Evolutionary conservation across 257 asterid species (phyloP).

Genomic region (Nicotiana knightiana): DNA sequence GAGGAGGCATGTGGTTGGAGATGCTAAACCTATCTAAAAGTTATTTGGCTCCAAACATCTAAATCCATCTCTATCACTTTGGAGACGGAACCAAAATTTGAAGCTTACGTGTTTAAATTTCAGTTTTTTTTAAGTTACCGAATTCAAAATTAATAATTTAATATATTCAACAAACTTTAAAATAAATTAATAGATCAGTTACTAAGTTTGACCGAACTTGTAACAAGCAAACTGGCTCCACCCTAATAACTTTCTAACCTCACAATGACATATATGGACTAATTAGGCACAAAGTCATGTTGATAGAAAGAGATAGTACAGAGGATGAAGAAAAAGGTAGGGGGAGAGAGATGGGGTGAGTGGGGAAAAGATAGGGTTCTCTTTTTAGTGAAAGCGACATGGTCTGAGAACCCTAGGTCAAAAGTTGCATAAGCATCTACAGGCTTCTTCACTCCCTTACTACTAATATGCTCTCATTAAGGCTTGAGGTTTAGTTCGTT

Average conservation of each 20-base stretch:
- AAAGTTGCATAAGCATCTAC: constrained; percentile 11
- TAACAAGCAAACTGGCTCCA: too few species aligned
- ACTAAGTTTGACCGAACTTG: too few species aligned
- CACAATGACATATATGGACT: not conserved
- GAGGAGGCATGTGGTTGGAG: not conserved
- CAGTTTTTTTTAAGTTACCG: too few species aligned
- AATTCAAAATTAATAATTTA: too few species aligned
- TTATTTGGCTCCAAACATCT: not conserved
- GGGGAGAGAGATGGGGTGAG: not conserved
- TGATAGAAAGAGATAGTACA: not conserved
- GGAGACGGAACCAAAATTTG: too few species aligned
- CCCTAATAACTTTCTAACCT: not conserved
- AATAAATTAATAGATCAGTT: too few species aligned
- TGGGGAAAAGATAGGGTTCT: constrained; percentile 15
- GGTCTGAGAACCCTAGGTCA: constrained; percentile 17
- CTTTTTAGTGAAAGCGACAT: constrained; percentile 33
- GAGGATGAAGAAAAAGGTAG: not conserved
- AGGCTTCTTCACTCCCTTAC: not conserved
- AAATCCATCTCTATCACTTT: not conserved
- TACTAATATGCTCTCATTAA: too few species aligned
- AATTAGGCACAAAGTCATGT: not conserved
- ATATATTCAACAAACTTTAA: too few species aligned
- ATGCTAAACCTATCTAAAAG: not conserved
- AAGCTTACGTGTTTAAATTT: rapidly evolving
- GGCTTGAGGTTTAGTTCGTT: not conserved